These are phyloP conservation scores for Rhizoctonia solani DNA, from an alignment of 1,284 basidiomycete species.

Conservation along the genomic window DNA sequence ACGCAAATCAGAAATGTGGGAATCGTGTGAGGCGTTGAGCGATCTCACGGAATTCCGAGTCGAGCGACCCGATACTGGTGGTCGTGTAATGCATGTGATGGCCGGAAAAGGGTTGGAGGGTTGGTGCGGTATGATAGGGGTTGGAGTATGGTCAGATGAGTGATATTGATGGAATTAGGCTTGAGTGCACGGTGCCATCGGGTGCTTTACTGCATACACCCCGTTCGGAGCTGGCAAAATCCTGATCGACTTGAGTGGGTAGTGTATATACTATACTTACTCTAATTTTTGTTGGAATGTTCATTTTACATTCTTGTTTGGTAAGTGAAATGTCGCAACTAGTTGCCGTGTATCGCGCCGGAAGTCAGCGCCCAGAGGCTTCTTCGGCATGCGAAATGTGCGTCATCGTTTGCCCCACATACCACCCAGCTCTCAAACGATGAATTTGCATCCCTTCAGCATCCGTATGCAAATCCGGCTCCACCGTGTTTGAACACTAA, in stretches of 20 bases:
- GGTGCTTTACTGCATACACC: neutral
- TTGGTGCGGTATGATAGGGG: slow-evolving; percentile 32
- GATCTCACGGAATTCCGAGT: slow-evolving; percentile 36
- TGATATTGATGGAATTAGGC: neutral
- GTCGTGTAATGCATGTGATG: slow-evolving; percentile 35
- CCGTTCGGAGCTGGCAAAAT: neutral
- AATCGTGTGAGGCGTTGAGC: slow-evolving; percentile 12
- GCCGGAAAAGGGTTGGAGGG: slow-evolving; percentile 12
- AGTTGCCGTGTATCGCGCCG: neutral
- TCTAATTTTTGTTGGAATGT: neutral
- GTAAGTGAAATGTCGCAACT: neutral
- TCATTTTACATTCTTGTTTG: neutral
- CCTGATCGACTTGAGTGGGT: too few species aligned
- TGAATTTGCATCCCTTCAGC: neutral
- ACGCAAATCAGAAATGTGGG: slow-evolving; percentile 29
- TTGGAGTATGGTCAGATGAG: slow-evolving; percentile 28
- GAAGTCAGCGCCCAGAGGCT: neutral
- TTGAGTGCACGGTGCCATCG: neutral
- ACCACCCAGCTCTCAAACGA: neutral
- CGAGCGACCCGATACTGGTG: slow-evolving; percentile 21
- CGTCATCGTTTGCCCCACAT: neutral
- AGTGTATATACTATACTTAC: neutral
- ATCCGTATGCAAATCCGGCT: neutral
- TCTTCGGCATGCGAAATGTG: neutral
- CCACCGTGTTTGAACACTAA: neutral